Evolutionary conservation across 2,329 filamentous ascomycete species (phyloP).

Genomic region (Fusarium buxicola): DNA sequence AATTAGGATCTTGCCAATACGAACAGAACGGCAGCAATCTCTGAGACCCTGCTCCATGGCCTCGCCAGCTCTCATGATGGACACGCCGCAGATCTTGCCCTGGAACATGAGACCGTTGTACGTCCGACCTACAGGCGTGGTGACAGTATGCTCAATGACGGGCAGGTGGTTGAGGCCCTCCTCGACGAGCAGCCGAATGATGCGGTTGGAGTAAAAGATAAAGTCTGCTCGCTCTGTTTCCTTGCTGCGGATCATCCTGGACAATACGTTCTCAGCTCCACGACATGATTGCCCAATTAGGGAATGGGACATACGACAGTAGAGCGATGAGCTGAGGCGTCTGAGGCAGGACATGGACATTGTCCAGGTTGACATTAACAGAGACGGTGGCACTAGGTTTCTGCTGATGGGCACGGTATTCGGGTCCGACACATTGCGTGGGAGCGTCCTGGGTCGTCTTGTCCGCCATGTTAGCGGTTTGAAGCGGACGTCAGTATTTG

Average conservation of each 20-base stretch:
- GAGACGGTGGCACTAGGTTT: slow-evolving; percentile 93
- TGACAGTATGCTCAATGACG: slow-evolving; percentile 87
- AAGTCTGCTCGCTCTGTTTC: slow-evolving; percentile 93
- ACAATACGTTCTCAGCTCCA: slow-evolving; percentile 40
- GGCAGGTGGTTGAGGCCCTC: slow-evolving; percentile 97
- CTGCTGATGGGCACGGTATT: slow-evolving; percentile 79
- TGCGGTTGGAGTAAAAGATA: slow-evolving; percentile 98
- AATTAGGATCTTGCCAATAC: slow-evolving; percentile 98
- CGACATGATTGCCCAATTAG: slow-evolving; percentile 25
- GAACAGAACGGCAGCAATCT: slow-evolving; percentile 96
- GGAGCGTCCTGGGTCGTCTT: slow-evolving; percentile 41
- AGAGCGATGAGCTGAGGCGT: slow-evolving; percentile 97
- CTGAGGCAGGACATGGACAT: slow-evolving; percentile 90
- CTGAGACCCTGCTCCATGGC: slow-evolving; percentile 97
- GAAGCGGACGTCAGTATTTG: slow-evolving; percentile 12
- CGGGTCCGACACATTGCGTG: slow-evolving; percentile 79
- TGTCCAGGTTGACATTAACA: slow-evolving; percentile 81
- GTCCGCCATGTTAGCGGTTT: slow-evolving; percentile 45
- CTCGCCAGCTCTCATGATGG: slow-evolving; percentile 97
- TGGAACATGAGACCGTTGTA: slow-evolving; percentile 96
- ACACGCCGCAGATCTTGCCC: slow-evolving; percentile 98
- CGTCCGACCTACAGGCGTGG: slow-evolving; percentile 86
- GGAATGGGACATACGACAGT: slow-evolving; percentile 80
- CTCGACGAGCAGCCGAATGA: slow-evolving; percentile 95
- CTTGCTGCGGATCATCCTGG: slow-evolving; percentile 93